These are phyloP conservation scores for Periglandula ipomoeae DNA, from an alignment of 2,329 filamentous ascomycete species.

Conservation along the genomic window DNA sequence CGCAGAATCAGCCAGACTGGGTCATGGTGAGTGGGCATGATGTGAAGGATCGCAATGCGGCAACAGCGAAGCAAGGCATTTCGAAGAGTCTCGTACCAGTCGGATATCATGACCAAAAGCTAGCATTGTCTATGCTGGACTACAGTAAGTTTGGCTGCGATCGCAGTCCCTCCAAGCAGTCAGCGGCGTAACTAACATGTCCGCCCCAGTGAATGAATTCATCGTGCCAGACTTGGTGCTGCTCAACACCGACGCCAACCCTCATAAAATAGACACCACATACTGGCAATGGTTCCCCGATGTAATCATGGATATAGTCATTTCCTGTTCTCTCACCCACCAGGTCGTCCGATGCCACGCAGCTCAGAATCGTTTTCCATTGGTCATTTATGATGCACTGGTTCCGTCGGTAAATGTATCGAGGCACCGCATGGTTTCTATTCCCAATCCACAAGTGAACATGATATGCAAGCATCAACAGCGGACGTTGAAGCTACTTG, in stretches of 20 bases:
- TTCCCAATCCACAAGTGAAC: constrained; percentile 5
- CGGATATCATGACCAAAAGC: too few relatives aligned
- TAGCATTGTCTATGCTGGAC: too few relatives aligned
- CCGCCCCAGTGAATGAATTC: not conserved
- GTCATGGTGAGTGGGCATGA: too few relatives aligned
- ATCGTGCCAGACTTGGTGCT: constrained; percentile 10
- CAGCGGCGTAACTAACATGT: too few relatives aligned
- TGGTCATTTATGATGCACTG: not conserved
- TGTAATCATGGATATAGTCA: constrained; percentile 5
- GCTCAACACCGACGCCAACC: constrained; percentile 8
- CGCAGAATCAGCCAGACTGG: too few relatives aligned
- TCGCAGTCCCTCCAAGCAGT: too few relatives aligned
- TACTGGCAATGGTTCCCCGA: constrained; percentile 9
- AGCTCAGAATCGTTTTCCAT: not conserved
- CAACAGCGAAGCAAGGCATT: too few relatives aligned
- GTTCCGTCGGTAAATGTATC: not conserved
- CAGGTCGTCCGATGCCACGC: constrained; percentile 7
- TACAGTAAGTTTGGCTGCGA: too few relatives aligned
- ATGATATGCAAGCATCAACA: constrained; percentile 8
- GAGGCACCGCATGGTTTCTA: constrained; percentile 4
- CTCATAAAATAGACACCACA: constrained; percentile 2
- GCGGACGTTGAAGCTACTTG: constrained; percentile 4
- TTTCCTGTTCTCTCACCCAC: constrained; percentile 7
- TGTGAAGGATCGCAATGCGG: too few relatives aligned
- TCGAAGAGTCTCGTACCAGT: too few relatives aligned